Percentiles rank a stretch among this genome's conserved stretches.
phyloP scores from a whole-genome alignment of 805 yeast genomes.

The Kazachstania martiniae region DNA sequence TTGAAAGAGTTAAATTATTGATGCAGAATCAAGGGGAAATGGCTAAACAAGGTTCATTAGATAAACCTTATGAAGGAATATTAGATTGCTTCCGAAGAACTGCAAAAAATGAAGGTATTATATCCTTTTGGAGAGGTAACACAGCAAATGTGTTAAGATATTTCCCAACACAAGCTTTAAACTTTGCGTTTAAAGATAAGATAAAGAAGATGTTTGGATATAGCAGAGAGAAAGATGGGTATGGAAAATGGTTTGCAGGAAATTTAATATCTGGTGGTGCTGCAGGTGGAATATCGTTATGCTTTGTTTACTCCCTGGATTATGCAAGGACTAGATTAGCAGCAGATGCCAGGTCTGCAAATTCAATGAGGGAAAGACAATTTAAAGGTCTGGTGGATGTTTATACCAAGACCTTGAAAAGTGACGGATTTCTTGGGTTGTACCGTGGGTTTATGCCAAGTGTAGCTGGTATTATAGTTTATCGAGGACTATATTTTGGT shows the following conservation, averaged over 20 bases:
- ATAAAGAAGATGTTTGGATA: slow-evolving; percentile 92
- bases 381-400: slow-evolving; percentile 96
- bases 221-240: slow-evolving; percentile 84
- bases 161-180: slow-evolving; percentile 98
- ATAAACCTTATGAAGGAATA: slow-evolving; percentile 81
- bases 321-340: slow-evolving; percentile 99
- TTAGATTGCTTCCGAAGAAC: slow-evolving; percentile 91
- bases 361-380: slow-evolving; percentile 84
- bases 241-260: slow-evolving; percentile 93
- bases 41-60: slow-evolving; percentile 94
- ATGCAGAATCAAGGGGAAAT: slow-evolving; percentile 98
- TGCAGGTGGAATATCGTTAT: slow-evolving; percentile 65
- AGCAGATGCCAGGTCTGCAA: slow-evolving; percentile 88
- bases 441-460: slow-evolving; percentile 99
- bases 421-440: slow-evolving; percentile 97
- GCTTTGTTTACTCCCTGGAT: slow-evolving; percentile 59
- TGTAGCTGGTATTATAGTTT: slow-evolving; percentile 92
- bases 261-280: slow-evolving; percentile 98
- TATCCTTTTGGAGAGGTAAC: slow-evolving; percentile 98
- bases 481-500: slow-evolving; percentile 99
- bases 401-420: slow-evolving; percentile 87
- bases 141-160: slow-evolving; percentile 97
- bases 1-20: slow-evolving; percentile 91
- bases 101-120: slow-evolving; percentile 84
- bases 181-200: slow-evolving; percentile 97